Conservation (phyloP, 1,139 yeast genomes). For the Sugiyamaella japonica region DNA sequence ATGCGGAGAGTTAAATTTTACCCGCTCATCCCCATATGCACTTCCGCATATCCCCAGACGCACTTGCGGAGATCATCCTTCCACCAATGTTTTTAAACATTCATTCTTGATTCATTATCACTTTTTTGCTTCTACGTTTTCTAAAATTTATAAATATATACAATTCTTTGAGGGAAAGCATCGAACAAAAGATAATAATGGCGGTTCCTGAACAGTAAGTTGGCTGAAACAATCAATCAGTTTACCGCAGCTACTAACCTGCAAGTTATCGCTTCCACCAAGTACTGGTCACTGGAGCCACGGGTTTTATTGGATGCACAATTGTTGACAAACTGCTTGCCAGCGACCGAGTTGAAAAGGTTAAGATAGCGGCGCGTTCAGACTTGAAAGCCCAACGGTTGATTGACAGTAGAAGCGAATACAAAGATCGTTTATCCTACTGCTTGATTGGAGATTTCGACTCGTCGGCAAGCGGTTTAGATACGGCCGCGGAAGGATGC, state of each 20-base stretch:
- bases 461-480: conserved; percentile 10
- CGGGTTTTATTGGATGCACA: conserved; percentile 53
- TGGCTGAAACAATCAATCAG: background rate
- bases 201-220: conserved; percentile 7
- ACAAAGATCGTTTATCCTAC: conserved; percentile 4
- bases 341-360: conserved; percentile 8
- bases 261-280: background rate
- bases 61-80: background rate
- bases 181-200: background rate
- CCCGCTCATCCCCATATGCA: conserved; percentile 10
- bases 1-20: conserved; percentile 3
- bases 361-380: conserved; percentile 18
- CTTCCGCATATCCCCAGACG: background rate
- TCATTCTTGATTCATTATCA: background rate
- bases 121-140: background rate
- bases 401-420: background rate
- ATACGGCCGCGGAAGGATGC: conserved; percentile 18
- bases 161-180: background rate
- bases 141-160: background rate
- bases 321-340: conserved; percentile 37
- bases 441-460: conserved; percentile 17
- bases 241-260: background rate
- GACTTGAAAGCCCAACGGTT: conserved; percentile 5
- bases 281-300: conserved; percentile 52
- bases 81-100: too few relatives aligned